Evolutionary conservation across 108 stramenopile genomes (phyloP), one percentile per base, ranked within the genome.

Genomic region (Conticribra guillardii): DNA sequence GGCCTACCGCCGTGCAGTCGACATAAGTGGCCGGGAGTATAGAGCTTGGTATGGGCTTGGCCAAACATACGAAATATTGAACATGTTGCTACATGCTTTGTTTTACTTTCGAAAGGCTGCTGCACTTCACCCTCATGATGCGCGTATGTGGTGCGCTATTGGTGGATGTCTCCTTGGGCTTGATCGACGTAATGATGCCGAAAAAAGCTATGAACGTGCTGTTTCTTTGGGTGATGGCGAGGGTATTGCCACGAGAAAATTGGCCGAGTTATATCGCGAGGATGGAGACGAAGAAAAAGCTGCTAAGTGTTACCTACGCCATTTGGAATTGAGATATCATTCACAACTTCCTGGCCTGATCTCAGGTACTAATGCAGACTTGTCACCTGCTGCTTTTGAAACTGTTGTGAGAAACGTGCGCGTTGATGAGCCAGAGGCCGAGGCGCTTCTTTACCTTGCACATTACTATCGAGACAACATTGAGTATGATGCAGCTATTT

Each of bases 11-110:
- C 80, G 94, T 45, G 99, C 97, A 33, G 96, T 97, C 9, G 92
- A 95, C 67, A 89, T 98, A 41, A 87, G 86, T 73, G 93, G 95
- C 14, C 65, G 86, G 26, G 99, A 99, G 71, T 99, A 96, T 61
- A 85, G 97, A 21, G 97, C 98, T 1, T 99, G 98, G 98, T 98
- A 99, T 70, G 99, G 99, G n/a, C 85, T 99, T 30, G 99, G 97
- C 0, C 99, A 99, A 77, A 91, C 96, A 4, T 98, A 99, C 71
- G 99, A 99, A 84, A 89, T 98, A 29, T 82, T 98, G 65, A 95
- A 95, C 71, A 96, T 97, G 96, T 80, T 85, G 51, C 80, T 96
- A 57, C 98, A 96, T 72, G 96, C 98, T 18, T 64, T 96, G 24
- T 93, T 96, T 83, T 98, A 99, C 81, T 99, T 97, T 74, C 83